Percentiles rank a stretch among this genome's conserved stretches.
Conservation (phyloP, 2,329 filamentous ascomycete species). For the Penicillium psychrosexuale region DNA sequence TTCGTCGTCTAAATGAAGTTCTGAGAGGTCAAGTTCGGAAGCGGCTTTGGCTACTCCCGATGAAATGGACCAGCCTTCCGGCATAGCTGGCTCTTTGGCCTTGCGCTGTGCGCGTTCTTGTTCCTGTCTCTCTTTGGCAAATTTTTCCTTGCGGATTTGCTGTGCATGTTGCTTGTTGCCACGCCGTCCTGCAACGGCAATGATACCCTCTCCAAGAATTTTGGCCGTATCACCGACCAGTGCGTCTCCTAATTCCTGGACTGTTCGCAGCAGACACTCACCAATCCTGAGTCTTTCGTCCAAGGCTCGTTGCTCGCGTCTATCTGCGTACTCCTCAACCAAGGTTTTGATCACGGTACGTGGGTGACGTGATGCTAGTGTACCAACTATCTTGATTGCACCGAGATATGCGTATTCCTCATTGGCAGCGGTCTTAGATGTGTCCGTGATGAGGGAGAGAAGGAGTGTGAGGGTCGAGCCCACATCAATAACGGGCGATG, state of each 20-base stretch:
- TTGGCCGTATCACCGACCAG: conserved; percentile 38
- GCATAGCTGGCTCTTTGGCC: conserved; percentile 23
- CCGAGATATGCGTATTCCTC: conserved; percentile 47
- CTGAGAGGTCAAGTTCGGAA: conserved; percentile 9
- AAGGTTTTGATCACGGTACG: conserved; percentile 42
- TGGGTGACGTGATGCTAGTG: conserved; percentile 42
- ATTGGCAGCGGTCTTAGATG: conserved; percentile 30
- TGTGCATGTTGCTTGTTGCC: conserved; percentile 38
- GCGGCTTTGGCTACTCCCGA: conserved; percentile 11
- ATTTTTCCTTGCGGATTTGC: conserved; percentile 24
- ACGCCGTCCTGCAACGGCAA: conserved; percentile 41
- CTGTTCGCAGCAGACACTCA: conserved; percentile 41
- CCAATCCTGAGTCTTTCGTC: conserved; percentile 44
- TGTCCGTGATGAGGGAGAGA: conserved; percentile 38
- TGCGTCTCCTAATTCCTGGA: conserved; percentile 41
- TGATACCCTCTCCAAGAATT: conserved; percentile 39
- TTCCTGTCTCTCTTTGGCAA: conserved; percentile 27
- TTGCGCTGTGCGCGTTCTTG: conserved; percentile 31
- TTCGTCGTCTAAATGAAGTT: conserved; percentile 35
- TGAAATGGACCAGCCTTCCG: conserved; percentile 32
- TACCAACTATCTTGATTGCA: conserved; percentile 42
- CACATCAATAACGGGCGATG: conserved; percentile 44
- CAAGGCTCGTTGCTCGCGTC: conserved; percentile 34
- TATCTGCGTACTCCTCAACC: conserved; percentile 41
- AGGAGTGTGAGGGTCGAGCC: conserved; percentile 42